Percentiles rank a stretch among this genome's conserved stretches.
These are phyloP conservation scores for Malbranchea zuffiana DNA, from an alignment of 2,329 filamentous ascomycete genomes.

Conservation along the genomic window DNA sequence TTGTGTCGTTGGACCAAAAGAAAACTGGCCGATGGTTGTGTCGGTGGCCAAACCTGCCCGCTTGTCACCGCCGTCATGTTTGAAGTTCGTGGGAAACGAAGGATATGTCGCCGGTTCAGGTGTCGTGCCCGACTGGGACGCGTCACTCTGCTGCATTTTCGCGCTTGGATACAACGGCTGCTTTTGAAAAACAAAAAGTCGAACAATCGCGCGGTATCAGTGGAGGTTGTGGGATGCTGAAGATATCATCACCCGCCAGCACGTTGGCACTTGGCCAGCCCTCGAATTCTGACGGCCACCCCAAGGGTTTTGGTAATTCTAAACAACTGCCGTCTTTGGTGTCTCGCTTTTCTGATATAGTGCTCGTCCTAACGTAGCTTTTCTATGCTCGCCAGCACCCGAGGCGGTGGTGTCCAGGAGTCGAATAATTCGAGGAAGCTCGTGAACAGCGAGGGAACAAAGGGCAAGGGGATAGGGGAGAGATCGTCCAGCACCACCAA, in stretches of 20 bases:
- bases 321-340: no score
- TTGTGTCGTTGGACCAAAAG: slow-evolving; percentile 52
- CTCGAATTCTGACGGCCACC: no score
- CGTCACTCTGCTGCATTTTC: slow-evolving; percentile 8
- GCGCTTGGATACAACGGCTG: not conserved
- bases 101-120: slow-evolving; percentile 10
- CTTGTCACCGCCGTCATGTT: slow-evolving; percentile 16
- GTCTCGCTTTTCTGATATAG: no score
- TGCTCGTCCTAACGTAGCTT: no score
- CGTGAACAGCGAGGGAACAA: not conserved
- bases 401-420: not conserved
- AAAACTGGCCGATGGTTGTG: slow-evolving; percentile 47
- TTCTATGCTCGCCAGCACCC: not conserved
- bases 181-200: slow-evolving; percentile 3
- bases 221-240: no score
- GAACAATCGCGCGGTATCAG: not conserved
- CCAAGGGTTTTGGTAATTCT: no score
- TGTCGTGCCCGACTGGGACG: slow-evolving; percentile 6
- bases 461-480: not conserved
- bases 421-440: not conserved
- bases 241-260: no score
- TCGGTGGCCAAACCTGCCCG: no score
- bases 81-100: slow-evolving; percentile 17
- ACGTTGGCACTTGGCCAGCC: no score
- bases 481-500: not conserved